Conservation (phyloP, 2,329 filamentous ascomycete species). For the Cercospora brassicicola region DNA sequence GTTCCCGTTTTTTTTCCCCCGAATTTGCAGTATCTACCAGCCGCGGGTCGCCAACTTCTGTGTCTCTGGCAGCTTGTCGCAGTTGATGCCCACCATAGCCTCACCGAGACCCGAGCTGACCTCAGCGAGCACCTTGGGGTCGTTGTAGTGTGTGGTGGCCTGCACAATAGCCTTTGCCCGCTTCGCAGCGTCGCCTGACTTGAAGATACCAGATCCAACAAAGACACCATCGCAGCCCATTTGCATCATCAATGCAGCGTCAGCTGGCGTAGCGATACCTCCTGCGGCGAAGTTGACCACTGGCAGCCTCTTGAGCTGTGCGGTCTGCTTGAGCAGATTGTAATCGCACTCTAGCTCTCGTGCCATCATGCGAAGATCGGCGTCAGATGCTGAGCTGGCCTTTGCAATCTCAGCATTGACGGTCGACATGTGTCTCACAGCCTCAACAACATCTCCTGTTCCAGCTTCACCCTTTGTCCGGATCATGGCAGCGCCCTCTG, state of each 20-base stretch:
- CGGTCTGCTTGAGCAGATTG: conserved; percentile 79
- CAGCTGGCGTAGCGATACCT: conserved; percentile 98
- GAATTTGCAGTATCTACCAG: conserved; percentile 58
- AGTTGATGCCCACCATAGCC: conserved; percentile 96
- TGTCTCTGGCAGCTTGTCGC: conserved; percentile 69
- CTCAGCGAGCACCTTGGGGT: conserved; percentile 81
- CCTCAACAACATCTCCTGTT: conserved; percentile 95
- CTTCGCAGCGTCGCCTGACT: conserved; percentile 86
- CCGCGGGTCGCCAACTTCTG: conserved; percentile 84
- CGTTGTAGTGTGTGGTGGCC: conserved; percentile 86
- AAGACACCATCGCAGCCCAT: conserved; percentile 97
- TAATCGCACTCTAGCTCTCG: conserved; percentile 79
- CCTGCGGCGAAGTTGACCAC: conserved; percentile 98
- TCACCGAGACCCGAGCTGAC: conserved; percentile 88
- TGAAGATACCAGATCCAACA: conserved; percentile 96
- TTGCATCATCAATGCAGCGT: conserved; percentile 99
- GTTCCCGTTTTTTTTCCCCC: background rate
- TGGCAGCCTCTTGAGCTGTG: conserved; percentile 80
- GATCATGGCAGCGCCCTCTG: conserved; percentile 97
- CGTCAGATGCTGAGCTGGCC: conserved; percentile 65
- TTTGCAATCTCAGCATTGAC: conserved; percentile 78
- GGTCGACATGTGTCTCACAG: conserved; percentile 91
- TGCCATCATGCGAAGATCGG: conserved; percentile 74
- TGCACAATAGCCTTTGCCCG: conserved; percentile 92
- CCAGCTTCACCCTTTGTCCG: conserved; percentile 97